Conservation (phyloP, 495 filamentous ascomycete species). For the Hypoxylon crocopeplum region DNA sequence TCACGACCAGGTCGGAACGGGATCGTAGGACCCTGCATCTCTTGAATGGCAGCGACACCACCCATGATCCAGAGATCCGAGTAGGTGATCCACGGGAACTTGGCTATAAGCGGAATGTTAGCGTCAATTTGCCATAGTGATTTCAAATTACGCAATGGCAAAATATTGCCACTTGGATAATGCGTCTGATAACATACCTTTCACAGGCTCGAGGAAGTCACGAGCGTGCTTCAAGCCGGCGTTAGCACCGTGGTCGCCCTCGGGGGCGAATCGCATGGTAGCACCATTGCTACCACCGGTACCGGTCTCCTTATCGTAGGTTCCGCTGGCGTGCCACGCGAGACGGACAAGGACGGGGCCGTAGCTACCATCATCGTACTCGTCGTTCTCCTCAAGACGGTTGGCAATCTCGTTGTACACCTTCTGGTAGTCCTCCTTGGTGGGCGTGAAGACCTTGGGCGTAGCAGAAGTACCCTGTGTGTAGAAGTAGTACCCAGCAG, state of each 20-base stretch:
- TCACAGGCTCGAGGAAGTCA: conserved; percentile 90
- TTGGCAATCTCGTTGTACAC: conserved; percentile 90
- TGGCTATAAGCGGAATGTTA: conserved; percentile 56
- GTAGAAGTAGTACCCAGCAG: conserved; percentile 76
- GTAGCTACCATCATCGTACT: conserved; percentile 97
- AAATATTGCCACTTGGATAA: no score
- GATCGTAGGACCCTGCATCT: conserved; percentile 88
- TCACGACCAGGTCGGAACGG: conserved; percentile 89
- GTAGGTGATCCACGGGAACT: conserved; percentile 96
- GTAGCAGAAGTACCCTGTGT: conserved; percentile 61
- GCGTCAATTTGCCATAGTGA: conserved; percentile 24
- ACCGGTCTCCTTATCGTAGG: conserved; percentile 85
- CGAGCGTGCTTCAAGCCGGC: conserved; percentile 87
- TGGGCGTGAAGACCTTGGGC: conserved; percentile 70
- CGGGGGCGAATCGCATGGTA: conserved; percentile 96
- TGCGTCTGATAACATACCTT: conserved; percentile 71
- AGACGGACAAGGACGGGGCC: conserved; percentile 87
- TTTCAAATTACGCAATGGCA: no score
- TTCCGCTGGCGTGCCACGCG: conserved; percentile 87
- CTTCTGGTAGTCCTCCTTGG: conserved; percentile 89
- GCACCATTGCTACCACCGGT: conserved; percentile 97
- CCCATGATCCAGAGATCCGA: conserved; percentile 95
- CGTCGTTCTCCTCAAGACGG: conserved; percentile 82
- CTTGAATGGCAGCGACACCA: conserved; percentile 87
- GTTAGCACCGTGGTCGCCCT: conserved; percentile 92